These are phyloP conservation scores for Venturia nashicola DNA, from an alignment of 2,329 filamentous ascomycete genomes.

Conservation along the genomic window DNA sequence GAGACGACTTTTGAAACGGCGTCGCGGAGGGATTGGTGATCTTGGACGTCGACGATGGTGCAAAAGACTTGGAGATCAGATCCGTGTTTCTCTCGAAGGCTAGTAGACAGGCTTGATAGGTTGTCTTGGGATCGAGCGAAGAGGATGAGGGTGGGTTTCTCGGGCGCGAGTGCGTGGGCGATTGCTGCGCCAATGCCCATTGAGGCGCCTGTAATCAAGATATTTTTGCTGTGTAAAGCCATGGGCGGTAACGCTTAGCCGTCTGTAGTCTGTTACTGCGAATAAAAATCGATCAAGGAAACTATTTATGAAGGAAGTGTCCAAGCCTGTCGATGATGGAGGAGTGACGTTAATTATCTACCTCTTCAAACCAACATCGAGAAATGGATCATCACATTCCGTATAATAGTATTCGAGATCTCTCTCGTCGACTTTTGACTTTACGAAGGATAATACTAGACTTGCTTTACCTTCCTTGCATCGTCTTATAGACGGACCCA, in stretches of 20 bases:
- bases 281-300: too few relatives aligned
- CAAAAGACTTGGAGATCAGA: conserved; percentile 15
- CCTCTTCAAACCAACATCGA: too few relatives aligned
- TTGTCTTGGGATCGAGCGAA: conserved; percentile 26
- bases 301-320: too few relatives aligned
- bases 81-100: conserved; percentile 12
- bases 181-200: conserved; percentile 23
- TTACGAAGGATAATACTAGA: too few relatives aligned
- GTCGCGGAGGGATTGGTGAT: conserved; percentile 20
- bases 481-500: too few relatives aligned
- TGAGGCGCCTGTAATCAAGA: conserved; percentile 48
- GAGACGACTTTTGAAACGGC: conserved; percentile 21
- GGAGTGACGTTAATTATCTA: too few relatives aligned
- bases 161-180: conserved; percentile 25
- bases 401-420: too few relatives aligned
- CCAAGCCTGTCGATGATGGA: too few relatives aligned
- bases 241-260: background rate
- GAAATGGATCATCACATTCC: too few relatives aligned
- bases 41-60: conserved; percentile 20
- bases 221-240: conserved; percentile 37
- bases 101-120: conserved; percentile 15
- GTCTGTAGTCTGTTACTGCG: background rate
- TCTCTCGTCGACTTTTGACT: too few relatives aligned
- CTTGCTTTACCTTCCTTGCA: too few relatives aligned
- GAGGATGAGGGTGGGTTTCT: conserved; percentile 31